Base-by-base conservation (phyloP, 352 stramenopile species). In the Phytophthora pinifolia region DNA sequence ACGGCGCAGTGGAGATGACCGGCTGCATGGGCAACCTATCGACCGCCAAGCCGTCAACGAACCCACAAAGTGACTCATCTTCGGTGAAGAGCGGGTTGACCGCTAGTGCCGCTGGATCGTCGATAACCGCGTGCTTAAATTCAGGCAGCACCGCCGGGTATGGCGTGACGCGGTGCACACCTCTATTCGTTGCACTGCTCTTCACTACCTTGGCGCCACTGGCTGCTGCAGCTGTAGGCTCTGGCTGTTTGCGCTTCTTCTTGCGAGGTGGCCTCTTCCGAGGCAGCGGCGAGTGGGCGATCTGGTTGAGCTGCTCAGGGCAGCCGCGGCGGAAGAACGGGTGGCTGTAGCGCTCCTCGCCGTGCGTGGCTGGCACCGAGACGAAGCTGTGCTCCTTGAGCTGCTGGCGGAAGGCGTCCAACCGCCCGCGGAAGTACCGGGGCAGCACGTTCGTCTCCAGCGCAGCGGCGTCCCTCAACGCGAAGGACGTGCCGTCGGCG, bases 321-420 rank as follows among this genome's bases (percentile, higher is more conserved):
- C 60, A 62, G 14, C 76, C 76, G n/a, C 74, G 73, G 17, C 70
- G 58, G 63, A 86, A 86, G 42, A 65, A 53, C 30, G 38, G 60
- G 34, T 86, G 76, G 9, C 39, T 25, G 35, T 86, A 86, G 17
- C 53, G 67, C 31, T 79, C 68, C 18, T 59, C 22, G 7, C 66
- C 54, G 20, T 58, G 47, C 37, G 61, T 31, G 2, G 33, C 14
- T 8, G 18, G 4, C 20, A 33, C 47, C 6, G 29, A 9, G 9
- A 25, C 20, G 37, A 92, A 92, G 30, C 74, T 78, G 63, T 92
- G 81, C 33, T 89, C 79, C 9, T 65, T 60, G 10, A 92, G 55
- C 51, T 92, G 81, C 61, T 92, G 81, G 13, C 59, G 74, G 59
- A 92, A 89, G 9, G 75, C 68, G 32, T 64, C 76, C 2, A 89